phyloP scores from a whole-genome alignment of 495 filamentous ascomycete genomes.

The Platismatia glauca region DNA sequence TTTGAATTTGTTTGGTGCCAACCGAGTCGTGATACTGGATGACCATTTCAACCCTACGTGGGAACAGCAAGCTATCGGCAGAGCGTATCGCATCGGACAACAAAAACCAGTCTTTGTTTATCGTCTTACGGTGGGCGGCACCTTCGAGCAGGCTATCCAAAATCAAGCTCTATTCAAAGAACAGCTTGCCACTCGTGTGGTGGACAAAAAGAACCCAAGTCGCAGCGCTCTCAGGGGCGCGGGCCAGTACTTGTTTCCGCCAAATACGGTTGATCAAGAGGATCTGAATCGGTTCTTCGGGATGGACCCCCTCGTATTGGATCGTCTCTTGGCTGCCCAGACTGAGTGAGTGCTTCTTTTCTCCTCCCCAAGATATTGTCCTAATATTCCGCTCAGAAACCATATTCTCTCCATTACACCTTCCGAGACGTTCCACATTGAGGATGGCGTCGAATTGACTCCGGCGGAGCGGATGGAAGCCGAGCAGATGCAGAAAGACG shows the following conservation, averaged over 20 bases:
- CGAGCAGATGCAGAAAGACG: constrained; percentile 34
- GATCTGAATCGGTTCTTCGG: constrained; percentile 45
- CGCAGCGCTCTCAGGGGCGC: constrained; percentile 43
- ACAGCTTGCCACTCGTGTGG: constrained; percentile 66
- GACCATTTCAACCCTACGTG: constrained; percentile 69
- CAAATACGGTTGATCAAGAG: constrained; percentile 42
- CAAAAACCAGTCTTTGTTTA: constrained; percentile 79
- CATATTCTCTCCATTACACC: constrained; percentile 45
- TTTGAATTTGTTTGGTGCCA: constrained; percentile 76
- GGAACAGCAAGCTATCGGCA: constrained; percentile 83
- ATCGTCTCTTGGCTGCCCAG: constrained; percentile 46
- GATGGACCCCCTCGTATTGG: constrained; percentile 61
- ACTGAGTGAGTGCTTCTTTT: constrained; percentile 15
- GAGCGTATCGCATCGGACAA: constrained; percentile 83
- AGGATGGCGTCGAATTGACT: constrained; percentile 48
- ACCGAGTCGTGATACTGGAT: constrained; percentile 83
- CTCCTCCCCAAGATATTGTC: constrained; percentile 5
- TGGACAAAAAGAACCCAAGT: constrained; percentile 70
- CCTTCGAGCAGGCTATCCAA: constrained; percentile 63
- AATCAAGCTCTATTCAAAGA: constrained; percentile 71
- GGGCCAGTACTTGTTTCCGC: constrained; percentile 48
- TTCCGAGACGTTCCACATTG: constrained; percentile 48
- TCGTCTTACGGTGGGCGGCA: constrained; percentile 69
- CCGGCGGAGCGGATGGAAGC: constrained; percentile 46
- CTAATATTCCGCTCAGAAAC: not conserved